Base-by-base conservation (phyloP, 2,329 filamentous ascomycete genomes). In the Beauveria bassiana region DNA sequence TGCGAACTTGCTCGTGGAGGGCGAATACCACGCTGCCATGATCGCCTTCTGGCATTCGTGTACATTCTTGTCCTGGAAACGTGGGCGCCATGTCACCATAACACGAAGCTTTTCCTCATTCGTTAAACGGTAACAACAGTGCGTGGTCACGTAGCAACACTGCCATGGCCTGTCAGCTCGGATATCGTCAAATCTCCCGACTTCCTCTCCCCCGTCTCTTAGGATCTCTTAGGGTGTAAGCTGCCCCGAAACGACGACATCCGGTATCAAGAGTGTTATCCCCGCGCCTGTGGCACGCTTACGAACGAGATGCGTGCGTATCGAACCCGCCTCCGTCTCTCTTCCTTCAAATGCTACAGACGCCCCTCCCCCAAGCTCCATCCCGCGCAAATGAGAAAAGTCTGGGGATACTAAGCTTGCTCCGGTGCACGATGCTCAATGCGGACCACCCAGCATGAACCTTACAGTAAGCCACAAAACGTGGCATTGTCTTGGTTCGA, bases 11-110 rank as follows among this genome's bases (percentile, higher is more conserved):
- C 9, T 31, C n/a, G 16, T 59, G 34, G 56, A 59, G 56, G 56
- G 56, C 43, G 56, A 59, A 59, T 59, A 40, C 46, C 34, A 59
- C 56, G 38, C 56, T 59, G 56, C 56, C 56, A 51, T 51, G 47
- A 52, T 59, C 56, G 34, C 56, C 18, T n/a, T 22, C 38, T 59
- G 56, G 56, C 56, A 43, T 52, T 34, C 38, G 16, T 4, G 4
- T 18, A 43, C 22, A 2, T 16, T 6, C n/a, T 22, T 56, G 53
- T 46, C 53, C 26, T 45, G 20, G 3, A 14, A 42, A 54, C 51
- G 51, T 54, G 51, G 42, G n/a, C 26, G 12, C 42, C 12, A 56
- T 56, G 53, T 42, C 26, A 43, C 22, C 18, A 20, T 24, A 14
- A n/a, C 9, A 18, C 3, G 56, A 52, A 51, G 46, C 56, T 22